Evolutionary conservation across 495 filamentous ascomycete genomes (phyloP), one percentile per base, ranked within the genome.

Genomic region (Astrothelium subdiscretum): DNA sequence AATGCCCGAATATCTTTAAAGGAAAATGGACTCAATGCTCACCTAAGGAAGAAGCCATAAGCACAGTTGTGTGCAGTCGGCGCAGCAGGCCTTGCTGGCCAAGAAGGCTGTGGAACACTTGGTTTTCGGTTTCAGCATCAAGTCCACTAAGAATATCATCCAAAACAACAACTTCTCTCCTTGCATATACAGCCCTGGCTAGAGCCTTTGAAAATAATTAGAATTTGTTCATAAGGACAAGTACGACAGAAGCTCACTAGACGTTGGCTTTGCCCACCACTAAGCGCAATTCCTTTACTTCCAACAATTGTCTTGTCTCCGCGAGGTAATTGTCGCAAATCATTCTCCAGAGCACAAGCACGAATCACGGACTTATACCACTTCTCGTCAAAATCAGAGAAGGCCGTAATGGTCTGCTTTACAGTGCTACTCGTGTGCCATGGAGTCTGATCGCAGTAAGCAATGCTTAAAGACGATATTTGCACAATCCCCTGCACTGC

Each of bases 241-340:
- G 13, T 0, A 35, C 3, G 29, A 40, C 22, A 60, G n/a, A 38
- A 63, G 69, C 75, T 66, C 64, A 76, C 77, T 60, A 89, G 77
- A 2, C 86, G 76, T 66, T 89, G 85, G 63, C 81, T 83, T 65
- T 89, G 86, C 0, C 86, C 87, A 11, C 85, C 85, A 65, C 81
- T 84, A 10, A 90, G 75, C 2, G 78, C 76, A 60, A 86, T 78
- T 0, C 86, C 87, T 61, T 83, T 83, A 72, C 80, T 85, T 10
- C 86, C 87, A 62, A 87, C 78, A 2, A 78, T 68, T 2, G 84
- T 87, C 32, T 78, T 70, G 65, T 89, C 83, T 0, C 80, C 83
- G 13, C 75, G 70, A 2, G 82, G 79, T 24, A 87, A 72, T 18
- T 77, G 77, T 52, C 71, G 70, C 48, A 87, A 70, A 68, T 87